Evolutionary conservation across 129 eudicot species (phyloP).

Genomic region (Flaveria bidentis): DNA sequence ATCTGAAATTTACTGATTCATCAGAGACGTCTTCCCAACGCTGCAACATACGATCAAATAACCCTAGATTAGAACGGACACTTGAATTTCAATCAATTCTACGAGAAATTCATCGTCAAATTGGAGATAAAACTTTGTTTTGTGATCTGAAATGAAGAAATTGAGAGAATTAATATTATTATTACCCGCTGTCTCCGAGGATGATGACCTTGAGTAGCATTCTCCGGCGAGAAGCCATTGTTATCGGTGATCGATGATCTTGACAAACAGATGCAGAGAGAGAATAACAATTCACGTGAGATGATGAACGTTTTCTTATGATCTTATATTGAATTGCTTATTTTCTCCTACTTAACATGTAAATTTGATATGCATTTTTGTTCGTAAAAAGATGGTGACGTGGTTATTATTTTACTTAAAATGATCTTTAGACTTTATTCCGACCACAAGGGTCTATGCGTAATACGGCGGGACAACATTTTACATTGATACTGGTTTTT

Average conservation of each 20-base stretch:
- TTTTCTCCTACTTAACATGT: not conserved
- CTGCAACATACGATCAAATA: slow-evolving; percentile 34
- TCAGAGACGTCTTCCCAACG: slow-evolving; percentile 78
- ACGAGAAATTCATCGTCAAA: not conserved
- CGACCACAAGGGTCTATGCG: too few relatives aligned
- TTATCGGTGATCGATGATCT: slow-evolving; percentile 17
- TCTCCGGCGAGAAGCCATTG: slow-evolving; percentile 70
- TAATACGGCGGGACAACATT: too few relatives aligned
- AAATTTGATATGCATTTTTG: not conserved
- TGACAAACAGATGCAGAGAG: slow-evolving; percentile 12
- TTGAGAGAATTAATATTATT: not conserved
- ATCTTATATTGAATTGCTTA: too few relatives aligned
- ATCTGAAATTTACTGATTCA: slow-evolving; percentile 58
- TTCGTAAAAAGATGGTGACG: not conserved
- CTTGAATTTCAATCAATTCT: not conserved
- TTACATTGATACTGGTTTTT: too few relatives aligned
- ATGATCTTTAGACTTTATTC: not conserved
- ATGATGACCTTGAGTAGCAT: slow-evolving; percentile 81
- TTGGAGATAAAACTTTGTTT: not conserved
- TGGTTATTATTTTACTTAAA: not conserved
- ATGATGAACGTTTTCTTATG: not conserved
- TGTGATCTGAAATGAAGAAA: not conserved
- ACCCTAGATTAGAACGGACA: slow-evolving; percentile 29
- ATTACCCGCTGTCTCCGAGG: slow-evolving; percentile 74
- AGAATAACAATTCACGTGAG: not conserved